Evolutionary conservation across 2,329 filamentous ascomycete species (phyloP), one percentile per base, ranked within the genome.

Genomic region (Xylariaceae sp.): DNA sequence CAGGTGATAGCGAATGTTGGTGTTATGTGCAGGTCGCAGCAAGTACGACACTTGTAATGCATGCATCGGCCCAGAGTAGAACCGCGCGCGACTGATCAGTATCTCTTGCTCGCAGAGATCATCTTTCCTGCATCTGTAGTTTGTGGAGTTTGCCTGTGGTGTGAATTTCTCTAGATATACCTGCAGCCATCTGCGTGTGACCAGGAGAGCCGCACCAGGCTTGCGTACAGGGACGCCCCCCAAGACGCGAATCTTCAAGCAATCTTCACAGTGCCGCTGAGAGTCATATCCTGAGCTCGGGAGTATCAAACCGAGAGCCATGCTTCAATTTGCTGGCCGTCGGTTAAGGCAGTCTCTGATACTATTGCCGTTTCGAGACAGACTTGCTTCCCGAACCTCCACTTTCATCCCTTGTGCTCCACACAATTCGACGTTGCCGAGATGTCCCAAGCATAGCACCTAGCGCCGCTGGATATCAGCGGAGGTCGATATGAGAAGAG

Each of bases 321-420:
- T 58, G 51, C 60, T 51, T 48, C 55, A 53, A 64, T 58, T 63
- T 61, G 62, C 64, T 61, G 17, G 51, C 51, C 44, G 55, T 63
- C 59, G 49, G 48, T 61, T 63, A 61, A 53, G 63, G 61, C 49
- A 61, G 47, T 49, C 39, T 9, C 49, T n/a, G n/a, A n/a, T 51
- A 35, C 49, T 54, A 61, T 58, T 61, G 55, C 61, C 62, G 62
- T 65, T 68, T 69, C 63, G 64, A 66, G 66, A 66, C 60, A 47
- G 59, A 65, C 62, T 60, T 69, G 68, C 67, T 69, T 70, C 62
- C 65, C 65, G 67, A 55, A 62, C 65, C 65, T 66, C 69, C 67
- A 70, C 67, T 65, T 62, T 61, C 53, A 55, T 54, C 63, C 66
- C 61, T 65, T 65, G 59, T 61, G 64, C 65, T 64, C 68, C 68